These are phyloP conservation scores for Xylariales sp. DNA, from an alignment of 2,329 filamentous ascomycete species.

Conservation along the genomic window DNA sequence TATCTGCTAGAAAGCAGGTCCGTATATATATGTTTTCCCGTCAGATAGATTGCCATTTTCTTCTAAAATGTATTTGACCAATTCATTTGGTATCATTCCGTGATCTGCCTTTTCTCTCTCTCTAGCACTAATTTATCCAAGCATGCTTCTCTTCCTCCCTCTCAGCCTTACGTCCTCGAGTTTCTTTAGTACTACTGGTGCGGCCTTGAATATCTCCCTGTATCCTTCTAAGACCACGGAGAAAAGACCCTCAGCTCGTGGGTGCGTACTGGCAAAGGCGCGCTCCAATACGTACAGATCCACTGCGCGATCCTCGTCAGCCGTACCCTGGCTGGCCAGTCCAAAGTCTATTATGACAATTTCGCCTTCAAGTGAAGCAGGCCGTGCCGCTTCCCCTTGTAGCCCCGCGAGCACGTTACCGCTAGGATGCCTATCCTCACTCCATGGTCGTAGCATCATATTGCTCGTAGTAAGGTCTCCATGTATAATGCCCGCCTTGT, in stretches of 20 bases:
- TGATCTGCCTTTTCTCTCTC: neutral
- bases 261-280: slow-evolving; percentile 93
- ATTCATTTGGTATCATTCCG: too few species aligned
- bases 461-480: slow-evolving; percentile 97
- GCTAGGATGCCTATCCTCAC: slow-evolving; percentile 14
- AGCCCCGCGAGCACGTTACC: slow-evolving; percentile 15
- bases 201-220: slow-evolving; percentile 68
- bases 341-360: slow-evolving; percentile 94
- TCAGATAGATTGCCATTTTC: too few species aligned
- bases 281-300: slow-evolving; percentile 94
- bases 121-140: slow-evolving; percentile 58
- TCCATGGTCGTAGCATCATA: slow-evolving; percentile 69
- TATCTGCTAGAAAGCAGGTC: too few species aligned
- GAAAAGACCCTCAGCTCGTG: slow-evolving; percentile 75
- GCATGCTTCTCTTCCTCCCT: slow-evolving; percentile 94
- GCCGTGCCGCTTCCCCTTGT: too few species aligned
- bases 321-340: slow-evolving; percentile 72
- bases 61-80: too few species aligned
- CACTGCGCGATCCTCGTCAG: slow-evolving; percentile 91
- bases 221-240: slow-evolving; percentile 71
- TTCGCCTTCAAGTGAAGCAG: slow-evolving; percentile 68
- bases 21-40: too few species aligned
- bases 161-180: slow-evolving; percentile 91
- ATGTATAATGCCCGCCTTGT: slow-evolving; percentile 83
- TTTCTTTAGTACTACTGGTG: slow-evolving; percentile 68